A percentile compares a stretch with the other conserved stretches of the same genome.
Conservation (phyloP, 352 stramenopile genomes). For the Globisporangium orthogonon region DNA sequence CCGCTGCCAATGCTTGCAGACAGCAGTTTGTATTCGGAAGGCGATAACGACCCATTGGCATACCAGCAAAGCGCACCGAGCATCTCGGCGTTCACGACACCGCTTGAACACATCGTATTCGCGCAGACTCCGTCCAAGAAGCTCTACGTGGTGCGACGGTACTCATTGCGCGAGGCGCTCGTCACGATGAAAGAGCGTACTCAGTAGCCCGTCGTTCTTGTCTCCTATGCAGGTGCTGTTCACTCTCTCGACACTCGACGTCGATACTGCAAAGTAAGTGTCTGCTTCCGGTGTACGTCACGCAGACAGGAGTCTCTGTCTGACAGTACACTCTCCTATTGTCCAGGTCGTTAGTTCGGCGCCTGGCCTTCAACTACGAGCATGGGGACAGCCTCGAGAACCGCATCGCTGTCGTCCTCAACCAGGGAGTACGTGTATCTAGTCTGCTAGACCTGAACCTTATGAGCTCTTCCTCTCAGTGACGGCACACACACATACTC, state of each 20-base stretch:
- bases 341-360: conserved; percentile 26
- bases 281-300: background rate
- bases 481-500: background rate
- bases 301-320: too few relatives aligned
- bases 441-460: background rate
- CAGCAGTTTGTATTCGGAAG: conserved; percentile 1
- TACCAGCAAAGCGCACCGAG: conserved; percentile 1
- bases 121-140: conserved; percentile 26
- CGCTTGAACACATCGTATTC: conserved; percentile 39
- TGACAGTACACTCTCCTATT: too few relatives aligned
- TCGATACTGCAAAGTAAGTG: conserved; percentile 25
- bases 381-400: conserved; percentile 19
- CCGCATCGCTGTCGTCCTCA: conserved; percentile 18
- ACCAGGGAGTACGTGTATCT: conserved; percentile 23
- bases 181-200: background rate
- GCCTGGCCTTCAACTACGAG: conserved; percentile 46
- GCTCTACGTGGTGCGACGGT: conserved; percentile 23
- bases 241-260: conserved; percentile 19
- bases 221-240: conserved; percentile 30
- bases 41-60: background rate
- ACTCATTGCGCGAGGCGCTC: background rate
- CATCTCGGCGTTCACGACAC: conserved; percentile 36
- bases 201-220: background rate
- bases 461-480: too few relatives aligned
- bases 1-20: background rate